Evolutionary conservation across 2,329 filamentous ascomycete species (phyloP).

Genomic region (Zalaria sp.): DNA sequence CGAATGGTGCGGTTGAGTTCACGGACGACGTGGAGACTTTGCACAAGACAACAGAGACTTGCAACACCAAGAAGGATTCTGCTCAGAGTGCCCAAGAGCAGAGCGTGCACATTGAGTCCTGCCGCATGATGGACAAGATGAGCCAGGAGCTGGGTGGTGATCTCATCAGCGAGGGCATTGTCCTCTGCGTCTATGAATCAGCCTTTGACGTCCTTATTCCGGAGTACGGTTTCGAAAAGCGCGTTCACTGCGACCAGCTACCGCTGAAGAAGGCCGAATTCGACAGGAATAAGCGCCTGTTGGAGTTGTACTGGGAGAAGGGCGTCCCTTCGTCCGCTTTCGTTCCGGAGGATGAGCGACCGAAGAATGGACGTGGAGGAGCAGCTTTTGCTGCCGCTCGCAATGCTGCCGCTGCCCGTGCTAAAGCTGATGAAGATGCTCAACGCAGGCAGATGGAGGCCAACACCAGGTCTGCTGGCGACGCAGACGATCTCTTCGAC

Average conservation of each 20-base stretch:
- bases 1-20: conserved; percentile 65
- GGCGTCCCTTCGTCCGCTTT: conserved; percentile 92
- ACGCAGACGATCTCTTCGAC: conserved; percentile 89
- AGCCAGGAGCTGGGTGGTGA: conserved; percentile 78
- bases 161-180: conserved; percentile 87
- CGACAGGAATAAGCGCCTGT: conserved; percentile 83
- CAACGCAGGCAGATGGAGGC: conserved; percentile 90
- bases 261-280: conserved; percentile 99
- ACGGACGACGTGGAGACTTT: conserved; percentile 77
- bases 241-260: conserved; percentile 95
- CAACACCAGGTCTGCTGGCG: conserved; percentile 82
- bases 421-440: conserved; percentile 79
- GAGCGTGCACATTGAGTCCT: conserved; percentile 96
- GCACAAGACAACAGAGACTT: conserved; percentile 83
- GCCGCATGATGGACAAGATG: conserved; percentile 87
- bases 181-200: conserved; percentile 94
- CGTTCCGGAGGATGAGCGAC: conserved; percentile 90
- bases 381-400: conserved; percentile 66
- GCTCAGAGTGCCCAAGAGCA: conserved; percentile 96
- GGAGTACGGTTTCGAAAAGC: conserved; percentile 98
- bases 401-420: conserved; percentile 66
- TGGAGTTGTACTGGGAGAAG: conserved; percentile 99
- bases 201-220: conserved; percentile 97
- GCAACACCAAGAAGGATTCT: conserved; percentile 98
- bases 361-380: conserved; percentile 54